Conservation (phyloP, 1,284 basidiomycete genomes). For the Malassezia japonica region DNA sequence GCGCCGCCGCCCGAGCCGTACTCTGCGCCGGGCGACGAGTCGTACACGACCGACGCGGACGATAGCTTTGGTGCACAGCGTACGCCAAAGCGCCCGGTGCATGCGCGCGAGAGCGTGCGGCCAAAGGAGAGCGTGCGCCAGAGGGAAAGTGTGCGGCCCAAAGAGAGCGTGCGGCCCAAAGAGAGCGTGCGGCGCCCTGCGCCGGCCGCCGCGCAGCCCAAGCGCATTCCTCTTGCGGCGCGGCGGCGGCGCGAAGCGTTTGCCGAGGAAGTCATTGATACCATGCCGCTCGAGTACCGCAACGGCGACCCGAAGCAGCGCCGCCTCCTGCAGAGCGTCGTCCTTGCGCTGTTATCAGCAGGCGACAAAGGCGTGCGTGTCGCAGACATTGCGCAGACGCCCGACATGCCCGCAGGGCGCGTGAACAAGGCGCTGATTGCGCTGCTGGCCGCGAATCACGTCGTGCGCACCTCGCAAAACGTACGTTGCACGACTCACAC, state of each 20-base stretch:
- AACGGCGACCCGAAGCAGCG: constrained; percentile 57
- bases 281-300: constrained; percentile 77
- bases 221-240: constrained; percentile 3
- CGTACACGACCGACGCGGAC: constrained; percentile 41
- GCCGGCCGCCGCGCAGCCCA: no score
- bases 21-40: constrained; percentile 26
- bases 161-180: no score
- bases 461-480: constrained; percentile 56
- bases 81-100: background rate
- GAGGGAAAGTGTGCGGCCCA: no score
- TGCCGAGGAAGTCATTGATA: constrained; percentile 58
- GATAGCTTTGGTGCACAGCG: background rate
- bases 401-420: constrained; percentile 72
- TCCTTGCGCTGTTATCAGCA: constrained; percentile 37
- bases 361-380: constrained; percentile 52
- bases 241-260: constrained; percentile 53
- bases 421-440: constrained; percentile 90
- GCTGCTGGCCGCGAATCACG: constrained; percentile 74
- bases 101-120: background rate
- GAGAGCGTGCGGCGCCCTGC: no score
- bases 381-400: constrained; percentile 64
- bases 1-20: background rate
- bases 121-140: no score
- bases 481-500: constrained; percentile 18
- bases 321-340: constrained; percentile 32